Base-by-base conservation (phyloP, 805 yeast genomes). In the Candida ipomoeae region DNA sequence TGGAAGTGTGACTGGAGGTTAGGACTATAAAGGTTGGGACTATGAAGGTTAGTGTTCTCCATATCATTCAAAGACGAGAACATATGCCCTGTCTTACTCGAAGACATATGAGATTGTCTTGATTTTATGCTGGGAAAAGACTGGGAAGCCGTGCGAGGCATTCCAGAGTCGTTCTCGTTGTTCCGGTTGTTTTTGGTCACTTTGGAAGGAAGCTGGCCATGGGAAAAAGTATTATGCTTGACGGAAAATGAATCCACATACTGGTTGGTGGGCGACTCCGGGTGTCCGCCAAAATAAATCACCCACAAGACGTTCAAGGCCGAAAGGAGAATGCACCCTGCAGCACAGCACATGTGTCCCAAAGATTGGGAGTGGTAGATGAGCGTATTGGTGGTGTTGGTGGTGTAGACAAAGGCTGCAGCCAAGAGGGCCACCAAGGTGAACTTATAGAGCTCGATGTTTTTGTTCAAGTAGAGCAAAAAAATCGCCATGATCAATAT, bases 251-350 rank as follows among this genome's bases (percentile, higher is more conserved):
- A 86, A 72, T 89, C 96, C 48, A 92, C 79, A 73, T 84, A 87
- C 61, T 85, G 83, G 63, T 88, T 89, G 10, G 88, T 74, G 33
- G 96, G 92, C n/a, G 95, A 84, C 46, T 87, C 87, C 48, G 88
- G 87, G 53, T 92, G 92, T 21, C 95, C 86, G 31, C 98, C 98
- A 64, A 85, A 88, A 68, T 89, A 91, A 53, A 89, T 74, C 42
- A 92, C 75, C 96, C 97, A 94, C 52, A 87, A 70, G 42, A 91
- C 64, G 64, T 94, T 89, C 53, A 89, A 75, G 66, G 92, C 89
- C n/a, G 94, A 83, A 41, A 89, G 71, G 45, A 92, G 72, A 50
- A 92, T 87, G 57, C 88, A 85, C 5, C 99, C 98, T 0, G 98
- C 97, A 2, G 96, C 87, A 6, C 96, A 91, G 26, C 97, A 95